Percentiles rank a stretch among this genome's conserved stretches.
Conservation (phyloP, 768 basidiomycete genomes). For the Termitomyces sp. region DNA sequence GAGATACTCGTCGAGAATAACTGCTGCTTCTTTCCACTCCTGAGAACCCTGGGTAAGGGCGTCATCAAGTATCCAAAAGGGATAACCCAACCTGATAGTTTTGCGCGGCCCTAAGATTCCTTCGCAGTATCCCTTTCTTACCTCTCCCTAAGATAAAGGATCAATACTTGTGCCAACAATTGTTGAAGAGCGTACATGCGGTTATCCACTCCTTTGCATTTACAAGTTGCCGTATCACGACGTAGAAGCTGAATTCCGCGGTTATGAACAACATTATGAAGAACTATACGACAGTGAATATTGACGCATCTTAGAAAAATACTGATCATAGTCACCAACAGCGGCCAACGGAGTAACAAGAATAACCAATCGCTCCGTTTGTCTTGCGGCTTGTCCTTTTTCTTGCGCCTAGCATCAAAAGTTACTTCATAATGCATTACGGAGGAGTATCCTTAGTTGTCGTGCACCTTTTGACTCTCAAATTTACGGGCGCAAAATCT, state of each 20-base stretch:
- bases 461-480: conserved; percentile 70
- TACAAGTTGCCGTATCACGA: conserved; percentile 86
- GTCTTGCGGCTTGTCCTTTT: conserved; percentile 41
- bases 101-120: conserved; percentile 66
- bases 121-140: conserved; percentile 72
- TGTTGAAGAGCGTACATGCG: conserved; percentile 55
- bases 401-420: conserved; percentile 22
- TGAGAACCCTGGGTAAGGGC: conserved; percentile 19
- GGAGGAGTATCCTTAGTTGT: not conserved
- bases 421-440: not conserved
- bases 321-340: conserved; percentile 48
- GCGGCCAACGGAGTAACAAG: conserved; percentile 80
- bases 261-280: conserved; percentile 84
- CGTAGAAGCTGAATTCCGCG: conserved; percentile 81
- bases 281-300: conserved; percentile 57
- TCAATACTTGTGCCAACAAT: not conserved
- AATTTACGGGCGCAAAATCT: conserved; percentile 89
- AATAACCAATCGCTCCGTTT: conserved; percentile 70
- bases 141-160: conserved; percentile 64
- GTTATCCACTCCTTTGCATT: conserved; percentile 92
- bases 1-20: conserved; percentile 74
- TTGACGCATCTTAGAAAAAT: not conserved
- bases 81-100: conserved; percentile 59
- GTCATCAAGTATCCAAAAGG: not conserved
- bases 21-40: conserved; percentile 88